Evolutionary conservation across 2,329 filamentous ascomycete species (phyloP).

Genomic region (Verticillium alfalfae): DNA sequence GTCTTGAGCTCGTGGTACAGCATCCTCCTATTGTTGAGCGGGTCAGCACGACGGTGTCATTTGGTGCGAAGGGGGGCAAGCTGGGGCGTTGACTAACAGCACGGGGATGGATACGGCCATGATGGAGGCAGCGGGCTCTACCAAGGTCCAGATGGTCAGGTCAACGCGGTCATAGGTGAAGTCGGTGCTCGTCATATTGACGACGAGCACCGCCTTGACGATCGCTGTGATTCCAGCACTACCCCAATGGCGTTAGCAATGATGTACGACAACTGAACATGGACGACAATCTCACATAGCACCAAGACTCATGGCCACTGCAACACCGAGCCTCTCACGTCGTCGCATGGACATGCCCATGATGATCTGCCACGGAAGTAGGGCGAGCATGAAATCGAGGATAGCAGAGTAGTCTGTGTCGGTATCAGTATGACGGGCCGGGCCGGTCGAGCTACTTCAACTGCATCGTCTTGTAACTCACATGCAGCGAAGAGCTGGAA

Average conservation of each 20-base stretch:
- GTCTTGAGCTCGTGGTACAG: conserved; percentile 25
- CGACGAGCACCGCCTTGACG: conserved; percentile 25
- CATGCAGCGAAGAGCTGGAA: conserved; percentile 25
- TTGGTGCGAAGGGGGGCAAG: not conserved
- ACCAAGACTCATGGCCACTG: conserved; percentile 27
- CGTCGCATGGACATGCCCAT: conserved; percentile 23
- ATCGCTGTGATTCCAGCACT: conserved; percentile 25
- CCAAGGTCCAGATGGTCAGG: conserved; percentile 27
- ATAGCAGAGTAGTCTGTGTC: conserved; percentile 24
- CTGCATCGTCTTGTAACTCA: conserved; percentile 6
- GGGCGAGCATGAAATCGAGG: conserved; percentile 24
- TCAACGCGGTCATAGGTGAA: conserved; percentile 27
- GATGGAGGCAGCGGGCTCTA: conserved; percentile 26
- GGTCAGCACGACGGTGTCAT: not conserved
- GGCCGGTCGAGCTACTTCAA: no score
- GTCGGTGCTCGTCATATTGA: conserved; percentile 23
- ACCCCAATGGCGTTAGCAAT: no score
- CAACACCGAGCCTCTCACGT: conserved; percentile 25
- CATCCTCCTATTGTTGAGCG: conserved; percentile 19
- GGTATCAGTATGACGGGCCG: no score
- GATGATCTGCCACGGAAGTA: conserved; percentile 26
- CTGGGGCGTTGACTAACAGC: conserved; percentile 16
- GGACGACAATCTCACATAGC: conserved; percentile 17
- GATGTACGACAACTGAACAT: no score
- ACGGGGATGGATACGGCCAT: conserved; percentile 28